Base-by-base conservation (phyloP, 305 asterid species). In the Stenogyne calaminthoides region DNA sequence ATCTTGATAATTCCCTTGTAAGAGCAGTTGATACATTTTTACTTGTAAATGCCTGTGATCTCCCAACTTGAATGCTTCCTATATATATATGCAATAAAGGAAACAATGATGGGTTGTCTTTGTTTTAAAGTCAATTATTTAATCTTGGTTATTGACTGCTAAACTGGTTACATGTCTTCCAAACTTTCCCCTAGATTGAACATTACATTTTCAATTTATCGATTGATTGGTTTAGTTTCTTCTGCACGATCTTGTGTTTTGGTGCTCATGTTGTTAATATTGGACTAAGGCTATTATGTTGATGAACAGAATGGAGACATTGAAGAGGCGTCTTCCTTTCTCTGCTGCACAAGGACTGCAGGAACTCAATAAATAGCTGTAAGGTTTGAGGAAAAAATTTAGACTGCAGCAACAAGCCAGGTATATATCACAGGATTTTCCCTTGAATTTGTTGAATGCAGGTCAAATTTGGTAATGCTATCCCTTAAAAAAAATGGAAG, bases 361-460 rank as follows among this genome's bases (percentile, higher is more conserved):
- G 70, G 96, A 88, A 81, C 92, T 90, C 29, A 78, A 80, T 73
- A 88, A 85, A 88, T 86, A 80, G 89, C 94, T 44, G 51, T 85
- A 70, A 75, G 90, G 80, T 86, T 84, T 78, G 97, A 92, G 89
- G 95, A 87, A 76, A 87, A 85, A 71, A 87, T 82, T 68, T 90
- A 81, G 77, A 66, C 82, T 64, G 85, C 88, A 34, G 92, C 96
- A 52, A 88, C 88, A 74, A 86, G 84, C 78, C 92, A 84, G 89
- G 97, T 85, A 80, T 70, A 47, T 63, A 9, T 72, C 42, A 54
- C 70, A 52, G 77, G 44, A 69, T 18, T 32, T 42, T 52, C 42
- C 55, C 14, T 54, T 64, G 18, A 60, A 10, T 62, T 65, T 70
- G 14, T 9, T 15, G 63, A 20, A 9, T 46, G 49, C 58, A 6